Evolutionary conservation across 495 filamentous ascomycete species (phyloP).

Genomic region (Hyaloscypha finlandica): DNA sequence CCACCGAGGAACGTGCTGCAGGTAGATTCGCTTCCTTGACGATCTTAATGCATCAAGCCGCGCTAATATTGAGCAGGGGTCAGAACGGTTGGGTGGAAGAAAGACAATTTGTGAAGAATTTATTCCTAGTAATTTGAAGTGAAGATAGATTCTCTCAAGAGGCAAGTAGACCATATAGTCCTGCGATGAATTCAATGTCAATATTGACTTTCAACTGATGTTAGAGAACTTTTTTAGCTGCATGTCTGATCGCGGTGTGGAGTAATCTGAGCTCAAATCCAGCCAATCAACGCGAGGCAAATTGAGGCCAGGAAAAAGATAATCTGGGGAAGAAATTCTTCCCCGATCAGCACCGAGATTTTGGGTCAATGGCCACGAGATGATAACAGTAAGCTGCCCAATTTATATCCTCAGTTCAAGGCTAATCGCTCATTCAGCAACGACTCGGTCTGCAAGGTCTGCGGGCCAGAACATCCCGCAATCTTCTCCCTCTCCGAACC

Average conservation of each 20-base stretch:
- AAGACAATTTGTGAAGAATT: not conserved
- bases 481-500: constrained; percentile 23
- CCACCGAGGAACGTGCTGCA: constrained; percentile 16
- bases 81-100: not conserved
- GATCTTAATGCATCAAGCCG: constrained; percentile 20
- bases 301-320: constrained; percentile 13
- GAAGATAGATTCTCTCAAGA: not conserved
- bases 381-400: constrained; percentile 28
- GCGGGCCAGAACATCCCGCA: constrained; percentile 27
- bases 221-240: not conserved
- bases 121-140: not conserved
- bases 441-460: constrained; percentile 30
- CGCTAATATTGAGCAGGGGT: constrained; percentile 14
- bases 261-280: not conserved
- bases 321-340: constrained; percentile 23
- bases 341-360: constrained; percentile 3
- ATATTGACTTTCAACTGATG: not conserved
- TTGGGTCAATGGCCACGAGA: constrained; percentile 25
- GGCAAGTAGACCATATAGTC: not conserved
- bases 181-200: not conserved
- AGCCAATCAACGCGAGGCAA: constrained; percentile 10
- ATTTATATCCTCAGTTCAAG: not conserved
- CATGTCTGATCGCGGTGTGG: constrained; percentile 11
- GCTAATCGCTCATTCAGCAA: constrained; percentile 18
- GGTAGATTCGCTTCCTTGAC: constrained; percentile 15